Base-by-base conservation (phyloP, 2,329 filamentous ascomycete genomes). In the Fusarium sp. region DNA sequence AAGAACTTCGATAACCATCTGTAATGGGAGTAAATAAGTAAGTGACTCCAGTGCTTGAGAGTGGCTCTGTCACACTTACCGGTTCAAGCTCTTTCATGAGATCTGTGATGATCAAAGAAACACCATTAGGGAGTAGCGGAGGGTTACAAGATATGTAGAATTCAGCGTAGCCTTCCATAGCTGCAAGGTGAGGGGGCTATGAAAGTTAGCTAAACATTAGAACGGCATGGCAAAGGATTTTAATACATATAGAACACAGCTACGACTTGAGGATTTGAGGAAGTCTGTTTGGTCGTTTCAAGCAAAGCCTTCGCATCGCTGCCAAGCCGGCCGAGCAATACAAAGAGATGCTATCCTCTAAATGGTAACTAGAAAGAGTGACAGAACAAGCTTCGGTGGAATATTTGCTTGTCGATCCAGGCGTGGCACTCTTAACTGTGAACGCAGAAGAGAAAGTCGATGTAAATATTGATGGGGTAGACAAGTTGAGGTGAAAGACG, bases 111-210 rank as follows among this genome's bases (percentile, higher is more conserved):
- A 78, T 58, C 12, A 62, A 61, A 4, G 63, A 47, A 11, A 80
- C 78, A 2, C 77, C 78, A 2, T 36, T 40, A 0, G 75, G 72
- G 2, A 73, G 56, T n/a, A 79, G 54, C 1, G 77, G 77, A 7
- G 78, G 78, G 53, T 79, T 78, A 40, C 73, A 76, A 7, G 73
- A 63, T 6, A 78, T 52, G 65, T 78, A 79, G 21, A 78, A 80
- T 39, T 80, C 78, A 6, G 65, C 56, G 23, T 56, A 68, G 4
- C 45, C 51, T 7, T 52, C 39, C 72, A 73, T 73, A 12, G 19
- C 3, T 48, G 52, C 19, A 6, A 15, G 8, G 6, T 10, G 8
- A 21, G 30, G 23, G 23, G 24, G 6, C 39, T 43, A 12, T 7
- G 4, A 12, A 15, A 9, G 15, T 36, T 26, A 46, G 28, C 15